Percentiles rank a stretch among this genome's conserved stretches.
phyloP scores from a whole-genome alignment of 164 flowering plant genomes.

The Vitis rotundifolia region DNA sequence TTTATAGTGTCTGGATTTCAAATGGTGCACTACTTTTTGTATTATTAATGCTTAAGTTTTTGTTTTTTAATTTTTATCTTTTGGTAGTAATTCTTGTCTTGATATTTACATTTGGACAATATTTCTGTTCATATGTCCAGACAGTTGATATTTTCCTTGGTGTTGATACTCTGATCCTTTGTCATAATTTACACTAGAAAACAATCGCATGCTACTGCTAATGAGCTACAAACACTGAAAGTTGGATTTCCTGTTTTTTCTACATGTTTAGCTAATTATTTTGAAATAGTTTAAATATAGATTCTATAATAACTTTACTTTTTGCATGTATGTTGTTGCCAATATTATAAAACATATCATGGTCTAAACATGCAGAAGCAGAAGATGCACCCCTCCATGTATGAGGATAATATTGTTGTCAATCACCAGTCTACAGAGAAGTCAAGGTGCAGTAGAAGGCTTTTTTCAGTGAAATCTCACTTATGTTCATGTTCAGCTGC shows the following conservation, averaged over 20 bases:
- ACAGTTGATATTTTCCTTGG: background rate
- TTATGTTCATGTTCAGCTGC: constrained; percentile 18
- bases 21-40: no score
- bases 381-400: constrained; percentile 39
- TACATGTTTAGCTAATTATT: background rate
- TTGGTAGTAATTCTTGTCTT: no score
- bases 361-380: constrained; percentile 28
- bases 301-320: background rate
- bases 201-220: background rate
- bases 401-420: constrained; percentile 23
- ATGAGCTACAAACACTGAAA: background rate
- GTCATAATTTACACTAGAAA: background rate
- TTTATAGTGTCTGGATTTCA: no score
- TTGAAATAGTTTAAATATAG: background rate
- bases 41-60: no score
- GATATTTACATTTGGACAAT: no score
- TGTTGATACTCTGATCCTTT: background rate
- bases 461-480: constrained; percentile 13
- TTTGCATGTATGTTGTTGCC: background rate
- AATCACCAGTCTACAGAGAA: constrained; percentile 18
- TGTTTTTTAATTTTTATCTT: no score
- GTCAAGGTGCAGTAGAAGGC: constrained; percentile 29
- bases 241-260: constrained; percentile 2
- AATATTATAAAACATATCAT: background rate
- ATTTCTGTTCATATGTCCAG: no score